These are phyloP conservation scores for Candida yuanshanica DNA, from an alignment of 805 yeast genomes.

Conservation along the genomic window DNA sequence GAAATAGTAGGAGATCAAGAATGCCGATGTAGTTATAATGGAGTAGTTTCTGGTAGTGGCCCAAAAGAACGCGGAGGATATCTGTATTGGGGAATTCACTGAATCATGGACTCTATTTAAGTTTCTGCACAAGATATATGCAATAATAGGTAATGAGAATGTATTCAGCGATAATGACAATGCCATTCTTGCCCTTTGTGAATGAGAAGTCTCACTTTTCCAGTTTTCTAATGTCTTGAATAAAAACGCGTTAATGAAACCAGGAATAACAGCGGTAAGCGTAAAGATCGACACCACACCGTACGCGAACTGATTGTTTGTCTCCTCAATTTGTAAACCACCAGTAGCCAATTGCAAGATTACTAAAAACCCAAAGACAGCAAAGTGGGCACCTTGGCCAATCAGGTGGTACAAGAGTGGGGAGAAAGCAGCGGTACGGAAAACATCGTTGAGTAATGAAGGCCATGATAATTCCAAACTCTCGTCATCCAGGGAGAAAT, in stretches of 20 bases:
- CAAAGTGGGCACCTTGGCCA: conserved; percentile 17
- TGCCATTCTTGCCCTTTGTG: conserved; percentile 5
- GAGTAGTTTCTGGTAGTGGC: conserved; percentile 8
- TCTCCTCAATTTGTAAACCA: conserved; percentile 11
- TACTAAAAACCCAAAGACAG: conserved; percentile 7
- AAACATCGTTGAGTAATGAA: conserved; percentile 19
- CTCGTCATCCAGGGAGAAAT: conserved; percentile 10
- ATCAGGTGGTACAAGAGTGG: conserved; percentile 12
- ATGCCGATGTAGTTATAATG: conserved; percentile 8
- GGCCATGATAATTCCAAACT: conserved; percentile 24
- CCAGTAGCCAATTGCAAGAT: conserved; percentile 6
- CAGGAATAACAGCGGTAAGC: conserved; percentile 14
- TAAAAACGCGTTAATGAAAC: conserved; percentile 15
- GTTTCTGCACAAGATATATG: conserved; percentile 6
- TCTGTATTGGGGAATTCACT: conserved; percentile 21
- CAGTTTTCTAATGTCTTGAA: conserved; percentile 16
- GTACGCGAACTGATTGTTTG: conserved; percentile 7
- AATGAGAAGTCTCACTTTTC: background rate
- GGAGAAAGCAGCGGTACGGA: conserved; percentile 15
- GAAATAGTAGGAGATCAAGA: conserved; percentile 10
- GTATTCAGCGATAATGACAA: conserved; percentile 11
- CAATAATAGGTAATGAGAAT: conserved; percentile 15
- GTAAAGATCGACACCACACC: conserved; percentile 6
- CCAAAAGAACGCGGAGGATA: conserved; percentile 5
- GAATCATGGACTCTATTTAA: conserved; percentile 17